Evolutionary conservation across 108 stramenopile genomes (phyloP), one percentile per base, ranked within the genome.

Genomic region (Conticribra guillardii): DNA sequence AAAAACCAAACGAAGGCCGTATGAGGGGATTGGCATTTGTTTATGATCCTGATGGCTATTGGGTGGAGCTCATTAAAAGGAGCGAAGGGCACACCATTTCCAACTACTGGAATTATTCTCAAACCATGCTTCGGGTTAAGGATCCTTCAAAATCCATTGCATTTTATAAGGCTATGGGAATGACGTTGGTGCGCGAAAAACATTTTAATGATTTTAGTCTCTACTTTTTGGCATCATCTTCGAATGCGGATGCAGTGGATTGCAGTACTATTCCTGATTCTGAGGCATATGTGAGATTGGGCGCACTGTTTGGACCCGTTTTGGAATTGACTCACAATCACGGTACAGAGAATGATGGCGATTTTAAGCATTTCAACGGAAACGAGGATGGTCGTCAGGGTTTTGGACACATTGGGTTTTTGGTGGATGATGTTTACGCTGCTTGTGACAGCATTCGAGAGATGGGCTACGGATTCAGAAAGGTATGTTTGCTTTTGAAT

Each of bases 351-450:
- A 69, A 64, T n/a, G 88, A 96, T 31, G 80, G 79, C 23, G 76
- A 63, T 19, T 92, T 93, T 63, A 56, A 84, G 56, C 94, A 97
- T 71, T 87, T 82, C 65, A 96, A 89, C 75, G 99, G 99, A 19
- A 99, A 99, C 76, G 95, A 96, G 78, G 96, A 97, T 56, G 96
- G 87, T 37, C 84, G 89, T 46, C 89, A 94, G 47, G 99, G 99
- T 31, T 99, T 97, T 85, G 98, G 98, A 19, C 99, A 99, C 79
- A 82, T 99, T 79, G 99, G 96, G 45, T 95, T 98, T 76, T 71
- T 95, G 34, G 95, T 95, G n/a, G 92, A 92, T 65, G 96, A 98
- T 84, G 99, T 99, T 15, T 95, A 98, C 69, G 70, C 82, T 70
- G 93, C 96, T 0, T 95, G 96, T 69, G 90, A 93, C 67, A 80